phyloP scores from a whole-genome alignment of 768 basidiomycete species.

The Amanita polypyramis region DNA sequence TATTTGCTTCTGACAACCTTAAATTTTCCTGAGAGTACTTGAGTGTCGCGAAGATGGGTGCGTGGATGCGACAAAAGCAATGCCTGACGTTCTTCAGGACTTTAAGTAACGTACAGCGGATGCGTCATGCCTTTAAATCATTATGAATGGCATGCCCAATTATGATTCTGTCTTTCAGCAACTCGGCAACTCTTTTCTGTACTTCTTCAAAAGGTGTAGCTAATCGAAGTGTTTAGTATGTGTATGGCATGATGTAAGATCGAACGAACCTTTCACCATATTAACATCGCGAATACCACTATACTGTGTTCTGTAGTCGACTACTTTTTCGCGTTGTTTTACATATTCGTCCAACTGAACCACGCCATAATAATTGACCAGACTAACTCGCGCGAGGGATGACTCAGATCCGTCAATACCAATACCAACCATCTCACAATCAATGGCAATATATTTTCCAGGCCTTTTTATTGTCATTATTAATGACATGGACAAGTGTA shows the following conservation, averaged over 20 bases:
- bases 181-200: constrained; percentile 64
- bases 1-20: constrained; percentile 50
- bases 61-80: constrained; percentile 66
- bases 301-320: constrained; percentile 87
- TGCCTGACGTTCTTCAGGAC: constrained; percentile 26
- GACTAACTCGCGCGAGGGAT: constrained; percentile 76
- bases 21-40: constrained; percentile 47
- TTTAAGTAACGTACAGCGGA: constrained; percentile 2
- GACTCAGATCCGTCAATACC: constrained; percentile 76
- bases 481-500: background rate
- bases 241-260: background rate
- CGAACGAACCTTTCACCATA: constrained; percentile 49
- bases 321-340: constrained; percentile 73
- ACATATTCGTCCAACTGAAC: constrained; percentile 81
- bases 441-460: constrained; percentile 73
- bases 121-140: constrained; percentile 65
- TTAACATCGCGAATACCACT: constrained; percentile 76
- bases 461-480: constrained; percentile 25
- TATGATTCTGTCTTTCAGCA: constrained; percentile 70
- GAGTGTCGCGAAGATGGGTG: constrained; percentile 58
- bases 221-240: constrained; percentile 15
- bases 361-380: constrained; percentile 84
- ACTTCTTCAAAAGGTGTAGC: constrained; percentile 74
- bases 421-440: constrained; percentile 99
- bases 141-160: constrained; percentile 90